Base-by-base conservation (phyloP, 2,329 filamentous ascomycete genomes). In the Alternaria sp. region DNA sequence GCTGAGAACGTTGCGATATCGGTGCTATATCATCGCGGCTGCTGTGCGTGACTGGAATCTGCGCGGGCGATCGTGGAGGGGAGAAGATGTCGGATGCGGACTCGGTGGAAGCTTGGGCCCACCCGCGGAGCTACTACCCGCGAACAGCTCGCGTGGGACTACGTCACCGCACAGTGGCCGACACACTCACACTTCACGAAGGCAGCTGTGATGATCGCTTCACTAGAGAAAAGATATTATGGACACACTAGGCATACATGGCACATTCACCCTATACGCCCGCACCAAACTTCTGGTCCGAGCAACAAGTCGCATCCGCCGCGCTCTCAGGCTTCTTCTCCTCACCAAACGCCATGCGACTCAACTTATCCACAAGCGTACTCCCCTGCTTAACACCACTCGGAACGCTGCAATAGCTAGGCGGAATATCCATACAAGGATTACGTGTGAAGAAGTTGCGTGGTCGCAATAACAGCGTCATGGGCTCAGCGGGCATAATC, bases 361-460 rank as follows among this genome's bases (percentile, higher is more conserved):
- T 87, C 65, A 87, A 74, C 73, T 80, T 82, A 76, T 90, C 84
- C 14, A 86, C 76, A 37, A 85, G 51, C 18, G 68, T 64, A 21
- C 81, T 83, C 3, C 83, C 84, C 25, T 84, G 83, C 14, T 83
- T 84, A 6, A 92, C 82, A 78, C 93, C 89, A 70, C 88, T 92
- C 1, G 93, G 92, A 26, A 90, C 91, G 69, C 86, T 88, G 45
- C 87, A 87, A 78, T 89, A 95, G 72, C 87, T 92, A 0, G 93
- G 92, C 60, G 91, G 91, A 15, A 96, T 91, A 78, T 96, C 92
- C 78, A 96, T 83, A 58, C 88, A 91, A 3, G 93, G 93, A 76
- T 95, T 96, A 71, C 87, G 86, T 21, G 85, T 82, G 81, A 96
- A 97, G 86, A 96, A 96, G 82, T 96, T 90, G 45, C 93, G 84